phyloP scores from a whole-genome alignment of 2,329 filamentous ascomycete species.

The Aspergillus thermomutatus region DNA sequence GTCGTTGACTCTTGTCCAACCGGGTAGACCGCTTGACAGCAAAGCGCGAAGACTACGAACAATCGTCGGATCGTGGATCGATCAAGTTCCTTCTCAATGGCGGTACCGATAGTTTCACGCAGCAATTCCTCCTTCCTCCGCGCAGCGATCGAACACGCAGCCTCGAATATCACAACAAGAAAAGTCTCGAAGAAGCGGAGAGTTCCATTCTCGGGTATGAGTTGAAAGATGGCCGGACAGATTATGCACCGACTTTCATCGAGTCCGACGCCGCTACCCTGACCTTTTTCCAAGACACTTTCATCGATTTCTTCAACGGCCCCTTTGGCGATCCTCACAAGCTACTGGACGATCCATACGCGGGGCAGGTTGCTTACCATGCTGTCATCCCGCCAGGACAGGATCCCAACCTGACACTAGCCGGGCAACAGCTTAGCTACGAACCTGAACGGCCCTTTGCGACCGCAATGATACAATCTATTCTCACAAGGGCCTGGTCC shows the following conservation, averaged over 20 bases:
- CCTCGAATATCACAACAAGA: conserved; percentile 35
- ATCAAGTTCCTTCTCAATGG: conserved; percentile 47
- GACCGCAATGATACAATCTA: conserved; percentile 38
- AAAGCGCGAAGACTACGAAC: conserved; percentile 26
- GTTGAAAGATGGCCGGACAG: conserved; percentile 12
- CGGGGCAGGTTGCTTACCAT: conserved; percentile 17
- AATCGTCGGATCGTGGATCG: conserved; percentile 42
- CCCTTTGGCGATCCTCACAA: conserved; percentile 31
- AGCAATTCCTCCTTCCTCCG: conserved; percentile 43
- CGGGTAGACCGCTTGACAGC: conserved; percentile 14
- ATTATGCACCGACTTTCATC: conserved; percentile 18
- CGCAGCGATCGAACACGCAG: conserved; percentile 35
- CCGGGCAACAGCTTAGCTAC: conserved; percentile 22
- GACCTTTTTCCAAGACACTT: conserved; percentile 34
- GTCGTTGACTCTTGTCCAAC: not conserved
- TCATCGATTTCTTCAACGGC: conserved; percentile 37
- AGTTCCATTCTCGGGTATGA: conserved; percentile 17
- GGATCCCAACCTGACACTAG: conserved; percentile 16
- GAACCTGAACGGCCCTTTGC: conserved; percentile 39
- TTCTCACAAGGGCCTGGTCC: conserved; percentile 37
- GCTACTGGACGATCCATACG: conserved; percentile 19
- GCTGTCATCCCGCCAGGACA: conserved; percentile 15
- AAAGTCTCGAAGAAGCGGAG: conserved; percentile 21
- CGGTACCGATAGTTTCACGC: conserved; percentile 46
- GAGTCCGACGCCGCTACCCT: conserved; percentile 24